These are phyloP conservation scores for Russula sp. DNA, from an alignment of 768 basidiomycete species.

Conservation along the genomic window DNA sequence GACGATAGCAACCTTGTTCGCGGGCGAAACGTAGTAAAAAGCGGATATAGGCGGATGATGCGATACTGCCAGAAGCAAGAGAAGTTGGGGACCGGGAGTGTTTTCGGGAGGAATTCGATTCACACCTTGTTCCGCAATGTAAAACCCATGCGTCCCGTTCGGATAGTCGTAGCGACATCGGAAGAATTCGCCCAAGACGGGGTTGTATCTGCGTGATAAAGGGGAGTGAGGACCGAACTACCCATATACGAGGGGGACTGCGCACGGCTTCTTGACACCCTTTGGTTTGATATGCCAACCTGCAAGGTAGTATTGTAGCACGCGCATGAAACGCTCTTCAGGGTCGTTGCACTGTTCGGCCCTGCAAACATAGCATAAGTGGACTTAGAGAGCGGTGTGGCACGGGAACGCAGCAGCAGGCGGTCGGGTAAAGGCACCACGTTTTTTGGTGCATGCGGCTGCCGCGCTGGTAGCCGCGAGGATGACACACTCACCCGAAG, in stretches of 20 bases:
- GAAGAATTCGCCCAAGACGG: slow-evolving; percentile 96
- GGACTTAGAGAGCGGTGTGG: not conserved
- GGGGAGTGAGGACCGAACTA: not conserved
- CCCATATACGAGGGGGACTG: slow-evolving; percentile 29
- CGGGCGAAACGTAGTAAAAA: slow-evolving; percentile 93
- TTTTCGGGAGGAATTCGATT: not conserved
- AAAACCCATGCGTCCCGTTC: slow-evolving; percentile 90
- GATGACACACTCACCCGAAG: slow-evolving; percentile 63
- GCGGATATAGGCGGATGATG: slow-evolving; percentile 93
- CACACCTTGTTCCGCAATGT: slow-evolving; percentile 91
- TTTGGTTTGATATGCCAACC: slow-evolving; percentile 99
- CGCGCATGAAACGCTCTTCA: slow-evolving; percentile 86
- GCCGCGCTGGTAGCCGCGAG: not conserved
- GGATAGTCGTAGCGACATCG: slow-evolving; percentile 90
- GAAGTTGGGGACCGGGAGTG: not conserved
- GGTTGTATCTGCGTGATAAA: slow-evolving; percentile 71
- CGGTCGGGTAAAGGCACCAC: not conserved
- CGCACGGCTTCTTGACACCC: slow-evolving; percentile 96
- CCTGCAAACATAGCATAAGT: slow-evolving; percentile 35
- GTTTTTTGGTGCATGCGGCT: not conserved
- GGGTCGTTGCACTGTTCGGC: slow-evolving; percentile 75
- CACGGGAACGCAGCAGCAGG: not conserved
- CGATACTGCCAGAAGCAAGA: slow-evolving; percentile 53
- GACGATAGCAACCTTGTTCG: slow-evolving; percentile 77
- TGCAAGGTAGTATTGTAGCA: slow-evolving; percentile 92